phyloP scores from a whole-genome alignment of 768 basidiomycete genomes.

The Arthromyces matolae region DNA sequence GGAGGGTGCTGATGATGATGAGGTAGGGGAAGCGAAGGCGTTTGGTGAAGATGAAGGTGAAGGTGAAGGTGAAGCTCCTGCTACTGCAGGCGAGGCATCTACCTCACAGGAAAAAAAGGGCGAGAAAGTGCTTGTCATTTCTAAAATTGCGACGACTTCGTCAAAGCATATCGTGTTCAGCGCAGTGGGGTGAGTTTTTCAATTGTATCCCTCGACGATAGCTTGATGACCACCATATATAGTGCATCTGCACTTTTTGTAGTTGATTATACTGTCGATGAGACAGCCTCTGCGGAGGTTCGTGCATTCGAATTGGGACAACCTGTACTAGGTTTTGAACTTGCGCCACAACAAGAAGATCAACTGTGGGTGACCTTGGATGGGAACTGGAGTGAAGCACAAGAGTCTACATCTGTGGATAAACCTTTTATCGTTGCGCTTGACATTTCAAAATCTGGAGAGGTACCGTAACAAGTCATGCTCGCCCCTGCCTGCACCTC shows the following conservation, averaged over 20 bases:
- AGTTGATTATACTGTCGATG: conserved; percentile 25
- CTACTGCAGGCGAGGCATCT: neutral
- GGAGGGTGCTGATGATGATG: neutral
- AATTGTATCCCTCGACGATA: no score
- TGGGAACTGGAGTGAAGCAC: conserved; percentile 19
- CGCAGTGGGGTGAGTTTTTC: conserved; percentile 59
- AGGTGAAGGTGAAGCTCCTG: neutral
- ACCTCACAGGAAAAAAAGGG: conserved; percentile 12
- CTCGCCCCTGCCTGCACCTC: neutral
- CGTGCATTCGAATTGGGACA: conserved; percentile 20
- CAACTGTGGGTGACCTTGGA: conserved; percentile 22
- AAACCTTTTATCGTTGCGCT: conserved; percentile 19
- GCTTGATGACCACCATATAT: no score
- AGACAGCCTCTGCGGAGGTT: conserved; percentile 12
- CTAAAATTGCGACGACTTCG: conserved; percentile 47
- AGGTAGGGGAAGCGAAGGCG: conserved; percentile 2
- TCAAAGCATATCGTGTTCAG: conserved; percentile 55
- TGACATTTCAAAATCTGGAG: conserved; percentile 29
- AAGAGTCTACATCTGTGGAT: neutral
- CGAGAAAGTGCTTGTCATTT: conserved; percentile 52
- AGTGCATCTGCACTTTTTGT: conserved; percentile 72
- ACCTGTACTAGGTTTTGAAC: conserved; percentile 20
- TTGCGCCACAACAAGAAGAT: conserved; percentile 16
- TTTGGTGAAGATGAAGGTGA: conserved; percentile 10
- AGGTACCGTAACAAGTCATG: conserved; percentile 29